Base-by-base conservation (phyloP, 208 protist genomes). In the Crithidia expoeki region DNA sequence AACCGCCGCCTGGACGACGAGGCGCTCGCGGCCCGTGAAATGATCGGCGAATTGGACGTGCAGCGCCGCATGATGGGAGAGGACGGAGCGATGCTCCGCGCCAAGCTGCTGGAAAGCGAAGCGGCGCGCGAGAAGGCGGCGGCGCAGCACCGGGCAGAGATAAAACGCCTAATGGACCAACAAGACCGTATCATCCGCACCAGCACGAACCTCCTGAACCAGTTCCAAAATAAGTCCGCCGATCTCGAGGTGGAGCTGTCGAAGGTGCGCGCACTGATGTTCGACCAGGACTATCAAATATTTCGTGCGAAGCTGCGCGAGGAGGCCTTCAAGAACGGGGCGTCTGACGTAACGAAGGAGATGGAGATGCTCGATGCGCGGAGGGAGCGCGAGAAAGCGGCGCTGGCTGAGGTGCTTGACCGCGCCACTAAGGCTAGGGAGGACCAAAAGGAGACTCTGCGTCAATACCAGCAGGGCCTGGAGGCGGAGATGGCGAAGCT, bases 201-300 rank as follows among this genome's bases (percentile, higher is more conserved):
- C 46, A 68, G 42, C 70, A 67, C 38, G 34, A 16, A 44, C 36
- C 40, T 82, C 34, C 57, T 76, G 17, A 69, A 67, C 16, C 56
- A 78, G 44, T 84, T 79, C 53, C 71, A 84, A 30, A 76, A 80
- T 58, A 77, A 72, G n/a, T 72, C 81, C 27, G 50, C 71, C 11
- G 79, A 69, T 7, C 59, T 90, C 19, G 68, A 83, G 40, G 19
- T 78, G 33, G 68, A 77, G 46, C 65, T 86, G 62, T 64, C 57
- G 27, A 68, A 77, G 34, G 51, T 90, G 33, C 84, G 84, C 0
- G 67, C 70, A 4, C 32, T 81, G 10, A 61, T 86, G 34, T 68
- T 83, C 11, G 77, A 69, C 47, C 66, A 84, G 49, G 80, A 84
- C 25, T 81, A 84, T 58, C 34, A 76, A n/a, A 73, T 27, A 34